Conservation (phyloP, 2,329 filamentous ascomycete genomes). For the Mariannaea elegans region DNA sequence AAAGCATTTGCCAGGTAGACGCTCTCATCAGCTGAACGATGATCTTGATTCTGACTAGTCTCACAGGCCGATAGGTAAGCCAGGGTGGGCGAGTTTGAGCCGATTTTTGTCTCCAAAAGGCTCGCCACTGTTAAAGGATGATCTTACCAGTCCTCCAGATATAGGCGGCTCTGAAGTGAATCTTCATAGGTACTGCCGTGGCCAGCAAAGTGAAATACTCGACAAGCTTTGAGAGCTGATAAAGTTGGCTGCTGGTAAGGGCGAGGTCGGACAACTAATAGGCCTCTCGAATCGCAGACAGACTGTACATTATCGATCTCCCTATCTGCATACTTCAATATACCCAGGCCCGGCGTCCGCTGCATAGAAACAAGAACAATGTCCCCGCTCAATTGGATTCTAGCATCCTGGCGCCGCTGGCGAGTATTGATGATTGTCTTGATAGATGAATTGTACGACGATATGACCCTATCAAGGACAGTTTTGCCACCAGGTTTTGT, state of each 20-base stretch:
- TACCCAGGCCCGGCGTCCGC: not conserved
- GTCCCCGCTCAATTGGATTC: not conserved
- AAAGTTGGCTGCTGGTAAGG: not conserved
- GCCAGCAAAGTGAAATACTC: constrained; percentile 1
- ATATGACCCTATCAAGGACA: constrained; percentile 40
- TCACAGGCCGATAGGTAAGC: not conserved
- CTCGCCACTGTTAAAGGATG: not conserved
- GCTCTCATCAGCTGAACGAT: not conserved
- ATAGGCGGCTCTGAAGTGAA: not conserved
- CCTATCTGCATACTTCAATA: not conserved
- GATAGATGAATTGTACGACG: constrained; percentile 49
- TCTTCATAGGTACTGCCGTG: not conserved
- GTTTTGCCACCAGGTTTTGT: not conserved
- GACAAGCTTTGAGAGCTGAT: not conserved
- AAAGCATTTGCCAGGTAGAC: not conserved
- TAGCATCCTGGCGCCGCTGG: too few relatives aligned
- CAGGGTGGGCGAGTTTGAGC: not conserved
- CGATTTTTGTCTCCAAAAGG: not conserved
- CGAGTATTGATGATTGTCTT: constrained; percentile 42
- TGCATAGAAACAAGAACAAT: not conserved
- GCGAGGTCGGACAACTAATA: not conserved
- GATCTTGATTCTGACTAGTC: not conserved
- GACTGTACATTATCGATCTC: not conserved
- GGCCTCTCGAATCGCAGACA: not conserved
- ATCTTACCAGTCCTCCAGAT: not conserved